A percentile compares a stretch with the other conserved stretches of the same genome.
phyloP scores from a whole-genome alignment of 2,329 filamentous ascomycete species.

The Fusarium foetens region DNA sequence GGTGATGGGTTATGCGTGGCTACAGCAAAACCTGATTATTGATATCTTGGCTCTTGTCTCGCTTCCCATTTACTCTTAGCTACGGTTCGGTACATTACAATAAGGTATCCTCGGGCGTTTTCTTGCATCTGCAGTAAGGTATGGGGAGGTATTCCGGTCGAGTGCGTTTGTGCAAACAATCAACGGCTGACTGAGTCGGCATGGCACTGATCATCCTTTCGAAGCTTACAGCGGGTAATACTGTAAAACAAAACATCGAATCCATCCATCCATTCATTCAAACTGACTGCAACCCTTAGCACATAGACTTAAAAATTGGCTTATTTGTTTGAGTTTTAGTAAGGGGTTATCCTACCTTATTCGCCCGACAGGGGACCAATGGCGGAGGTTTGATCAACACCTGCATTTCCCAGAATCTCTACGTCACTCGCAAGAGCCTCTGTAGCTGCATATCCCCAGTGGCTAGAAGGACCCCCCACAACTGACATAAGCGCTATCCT shows the following conservation, averaged over 20 bases:
- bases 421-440: conserved; percentile 12
- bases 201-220: neutral
- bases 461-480: neutral
- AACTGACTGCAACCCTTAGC: neutral
- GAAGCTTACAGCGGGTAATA: conserved; percentile 13
- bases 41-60: conserved; percentile 15
- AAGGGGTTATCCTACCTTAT: conserved; percentile 16
- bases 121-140: neutral
- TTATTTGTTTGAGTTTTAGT: conserved; percentile 38
- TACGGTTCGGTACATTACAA: neutral
- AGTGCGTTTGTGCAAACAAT: neutral
- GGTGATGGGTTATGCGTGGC: neutral
- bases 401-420: conserved; percentile 8
- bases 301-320: conserved; percentile 39
- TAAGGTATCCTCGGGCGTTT: neutral
- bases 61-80: conserved; percentile 10
- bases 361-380: conserved; percentile 2
- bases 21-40: conserved; percentile 8
- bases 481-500: conserved; percentile 1
- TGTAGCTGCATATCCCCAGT: conserved; percentile 13
- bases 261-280: neutral
- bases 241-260: conserved; percentile 8
- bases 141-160: neutral
- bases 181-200: neutral
- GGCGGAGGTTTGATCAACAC: conserved; percentile 12